Conservation (phyloP, 257 asterid species). For the Capsicum rhomboideum region DNA sequence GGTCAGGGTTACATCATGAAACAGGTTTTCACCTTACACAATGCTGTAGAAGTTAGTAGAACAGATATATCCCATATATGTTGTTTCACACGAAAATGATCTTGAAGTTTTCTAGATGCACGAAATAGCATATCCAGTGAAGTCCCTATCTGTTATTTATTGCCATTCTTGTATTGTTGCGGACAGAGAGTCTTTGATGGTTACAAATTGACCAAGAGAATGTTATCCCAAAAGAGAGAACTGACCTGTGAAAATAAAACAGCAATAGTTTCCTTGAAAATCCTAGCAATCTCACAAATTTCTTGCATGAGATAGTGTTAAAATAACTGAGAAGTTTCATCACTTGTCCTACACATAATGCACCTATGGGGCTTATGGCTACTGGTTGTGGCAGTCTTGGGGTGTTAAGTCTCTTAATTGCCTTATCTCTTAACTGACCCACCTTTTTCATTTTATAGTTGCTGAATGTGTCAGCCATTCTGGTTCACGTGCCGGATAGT, state of each 20-base stretch:
- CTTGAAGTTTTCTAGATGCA: not conserved
- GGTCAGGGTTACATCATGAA: not conserved
- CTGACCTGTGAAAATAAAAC: not conserved
- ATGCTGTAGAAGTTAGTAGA: not conserved
- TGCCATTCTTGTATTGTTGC: not conserved
- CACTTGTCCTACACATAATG: no score
- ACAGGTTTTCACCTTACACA: not conserved
- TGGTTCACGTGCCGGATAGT: not conserved
- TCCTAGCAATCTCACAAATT: no score
- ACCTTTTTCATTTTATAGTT: not conserved
- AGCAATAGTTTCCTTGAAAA: not conserved
- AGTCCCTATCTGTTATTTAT: not conserved
- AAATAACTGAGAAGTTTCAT: no score
- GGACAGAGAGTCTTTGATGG: not conserved
- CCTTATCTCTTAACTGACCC: not conserved
- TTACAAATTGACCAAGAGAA: not conserved
- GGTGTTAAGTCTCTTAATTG: not conserved
- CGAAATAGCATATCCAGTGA: not conserved
- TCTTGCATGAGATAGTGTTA: no score
- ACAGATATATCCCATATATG: not conserved
- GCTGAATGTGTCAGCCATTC: not conserved
- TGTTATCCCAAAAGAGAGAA: no score
- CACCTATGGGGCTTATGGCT: not conserved
- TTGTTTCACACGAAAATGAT: not conserved
- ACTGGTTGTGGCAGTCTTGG: not conserved